Conservation (phyloP, 257 asterid genomes). For the Asclepias syriaca region DNA sequence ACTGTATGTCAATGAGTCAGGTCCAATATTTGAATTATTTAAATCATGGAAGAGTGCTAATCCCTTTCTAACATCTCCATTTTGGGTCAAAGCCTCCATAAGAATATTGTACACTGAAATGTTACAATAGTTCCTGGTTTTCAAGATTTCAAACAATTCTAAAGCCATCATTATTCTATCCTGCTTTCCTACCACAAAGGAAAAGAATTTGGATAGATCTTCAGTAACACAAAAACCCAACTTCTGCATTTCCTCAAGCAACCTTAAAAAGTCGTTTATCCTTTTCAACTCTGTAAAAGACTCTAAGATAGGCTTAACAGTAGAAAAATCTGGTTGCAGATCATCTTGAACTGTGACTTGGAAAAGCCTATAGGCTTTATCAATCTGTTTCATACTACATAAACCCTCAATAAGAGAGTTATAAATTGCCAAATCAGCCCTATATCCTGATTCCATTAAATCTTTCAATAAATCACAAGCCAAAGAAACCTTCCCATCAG, state of each 20-base stretch:
- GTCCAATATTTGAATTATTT: conserved; percentile 32
- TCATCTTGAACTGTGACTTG: conserved; percentile 62
- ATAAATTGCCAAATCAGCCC: conserved; percentile 81
- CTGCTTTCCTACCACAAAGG: conserved; percentile 40
- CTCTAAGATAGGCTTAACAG: conserved; percentile 63
- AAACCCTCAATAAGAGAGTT: conserved; percentile 77
- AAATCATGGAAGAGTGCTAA: conserved; percentile 59
- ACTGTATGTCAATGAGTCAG: conserved; percentile 56
- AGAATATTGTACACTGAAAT: conserved; percentile 60
- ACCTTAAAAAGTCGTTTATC: conserved; percentile 53
- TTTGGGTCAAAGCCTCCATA: conserved; percentile 59
- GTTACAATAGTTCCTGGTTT: conserved; percentile 31
- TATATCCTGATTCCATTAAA: conserved; percentile 78
- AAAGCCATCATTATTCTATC: conserved; percentile 37
- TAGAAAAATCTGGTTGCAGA: conserved; percentile 67
- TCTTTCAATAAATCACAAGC: conserved; percentile 87
- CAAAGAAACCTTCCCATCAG: conserved; percentile 58
- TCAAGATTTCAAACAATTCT: conserved; percentile 62
- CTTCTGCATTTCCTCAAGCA: conserved; percentile 67
- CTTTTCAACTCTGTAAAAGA: conserved; percentile 60
- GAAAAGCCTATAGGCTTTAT: conserved; percentile 79
- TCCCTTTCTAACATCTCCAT: conserved; percentile 57
- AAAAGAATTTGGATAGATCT: conserved; percentile 53
- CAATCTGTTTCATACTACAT: conserved; percentile 53
- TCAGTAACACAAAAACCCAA: conserved; percentile 39